A percentile compares a stretch with the other conserved stretches of the same genome.
phyloP scores from a whole-genome alignment of 2,329 filamentous ascomycete genomes.

The Emergomyces pasteurianus region DNA sequence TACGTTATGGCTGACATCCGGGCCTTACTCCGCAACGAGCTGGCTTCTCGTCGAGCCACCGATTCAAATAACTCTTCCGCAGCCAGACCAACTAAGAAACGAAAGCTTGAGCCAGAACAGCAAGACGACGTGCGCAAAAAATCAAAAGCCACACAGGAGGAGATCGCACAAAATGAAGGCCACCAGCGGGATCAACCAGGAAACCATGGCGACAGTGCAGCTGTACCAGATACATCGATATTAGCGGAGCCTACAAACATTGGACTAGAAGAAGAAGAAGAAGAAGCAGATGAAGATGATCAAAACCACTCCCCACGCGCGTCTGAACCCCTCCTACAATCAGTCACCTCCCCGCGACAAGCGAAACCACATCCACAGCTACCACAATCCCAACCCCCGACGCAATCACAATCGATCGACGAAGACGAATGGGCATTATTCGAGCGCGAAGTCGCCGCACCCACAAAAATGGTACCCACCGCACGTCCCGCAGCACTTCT shows the following conservation, averaged over 20 bases:
- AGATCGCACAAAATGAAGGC: conserved; percentile 18
- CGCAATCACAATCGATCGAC: conserved; percentile 38
- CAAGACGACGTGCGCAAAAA: conserved; percentile 34
- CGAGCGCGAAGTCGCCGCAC: conserved; percentile 61
- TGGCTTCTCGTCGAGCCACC: conserved; percentile 59
- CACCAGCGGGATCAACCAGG: conserved; percentile 9
- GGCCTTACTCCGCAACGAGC: conserved; percentile 65
- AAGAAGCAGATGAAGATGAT: conserved; percentile 8
- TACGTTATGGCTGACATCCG: conserved; percentile 62
- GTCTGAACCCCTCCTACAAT: not conserved
- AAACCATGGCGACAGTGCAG: not conserved
- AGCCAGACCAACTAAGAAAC: conserved; percentile 37
- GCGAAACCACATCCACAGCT: not conserved
- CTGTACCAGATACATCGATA: not conserved
- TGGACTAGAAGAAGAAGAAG: not conserved
- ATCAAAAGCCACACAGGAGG: conserved; percentile 25
- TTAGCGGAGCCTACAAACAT: conserved; percentile 7
- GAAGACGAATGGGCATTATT: conserved; percentile 82
- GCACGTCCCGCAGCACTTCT: conserved; percentile 19
- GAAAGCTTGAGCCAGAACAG: conserved; percentile 37
- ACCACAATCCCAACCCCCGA: too few relatives aligned
- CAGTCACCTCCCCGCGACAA: not conserved
- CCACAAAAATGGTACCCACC: conserved; percentile 23
- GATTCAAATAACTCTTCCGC: conserved; percentile 43
- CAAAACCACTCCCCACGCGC: not conserved